These are phyloP conservation scores for Trifolium dubium DNA, from an alignment of 306 rosid species.

Conservation along the genomic window DNA sequence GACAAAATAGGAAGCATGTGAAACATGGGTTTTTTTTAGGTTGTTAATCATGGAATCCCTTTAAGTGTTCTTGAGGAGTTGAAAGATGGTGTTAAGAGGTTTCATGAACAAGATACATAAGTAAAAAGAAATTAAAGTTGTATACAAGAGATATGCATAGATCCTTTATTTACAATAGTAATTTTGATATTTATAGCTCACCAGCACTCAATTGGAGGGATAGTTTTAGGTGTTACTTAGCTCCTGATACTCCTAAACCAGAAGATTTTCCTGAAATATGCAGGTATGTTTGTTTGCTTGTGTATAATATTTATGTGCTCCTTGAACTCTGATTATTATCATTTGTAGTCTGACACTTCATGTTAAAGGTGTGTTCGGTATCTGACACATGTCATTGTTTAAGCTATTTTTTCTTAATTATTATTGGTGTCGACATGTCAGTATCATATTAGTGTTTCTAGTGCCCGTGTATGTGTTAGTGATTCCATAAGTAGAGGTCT, in stretches of 20 bases:
- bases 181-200: slow-evolving; percentile 44
- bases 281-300: slow-evolving; percentile 35
- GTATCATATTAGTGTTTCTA: too few relatives aligned
- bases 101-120: slow-evolving; percentile 32
- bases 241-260: slow-evolving; percentile 38
- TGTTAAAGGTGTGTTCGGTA: too few relatives aligned
- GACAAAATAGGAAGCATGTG: slow-evolving; percentile 33
- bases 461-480: too few relatives aligned
- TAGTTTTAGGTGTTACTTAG: slow-evolving; percentile 17
- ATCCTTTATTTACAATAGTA: slow-evolving; percentile 38
- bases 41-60: slow-evolving; percentile 46
- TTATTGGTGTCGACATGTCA: too few relatives aligned
- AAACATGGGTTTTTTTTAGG: slow-evolving; percentile 48
- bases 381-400: too few relatives aligned
- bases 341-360: too few relatives aligned
- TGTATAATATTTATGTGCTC: not conserved
- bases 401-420: too few relatives aligned
- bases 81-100: slow-evolving; percentile 41
- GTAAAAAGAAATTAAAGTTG: not conserved
- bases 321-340: not conserved
- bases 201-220: slow-evolving; percentile 50
- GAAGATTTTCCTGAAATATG: slow-evolving; percentile 41
- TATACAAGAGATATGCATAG: slow-evolving; percentile 31
- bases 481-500: too few relatives aligned
- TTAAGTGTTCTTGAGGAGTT: slow-evolving; percentile 47